Evolutionary conservation across 2,329 filamentous ascomycete species (phyloP), one percentile per base, ranked within the genome.

Genomic region (Alternaria conjuncta): DNA sequence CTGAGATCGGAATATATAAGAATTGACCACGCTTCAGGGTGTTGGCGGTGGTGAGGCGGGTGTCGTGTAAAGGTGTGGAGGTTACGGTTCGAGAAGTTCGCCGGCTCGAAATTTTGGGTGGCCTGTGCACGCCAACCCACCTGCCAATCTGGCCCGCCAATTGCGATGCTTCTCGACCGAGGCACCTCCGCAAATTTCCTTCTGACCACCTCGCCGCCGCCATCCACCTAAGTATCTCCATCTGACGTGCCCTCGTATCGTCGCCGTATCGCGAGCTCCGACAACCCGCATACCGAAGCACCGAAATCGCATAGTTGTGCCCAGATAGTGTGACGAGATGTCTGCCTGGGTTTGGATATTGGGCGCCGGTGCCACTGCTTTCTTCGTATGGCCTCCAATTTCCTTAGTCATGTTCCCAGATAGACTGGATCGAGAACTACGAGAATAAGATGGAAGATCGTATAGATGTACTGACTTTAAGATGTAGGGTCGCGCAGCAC

Each of bases 401-500:
- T 3, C 9, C 11, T 12, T 3, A 32, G 20, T 8, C 11, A 13
- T 7, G 0, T 4, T 3, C 10, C 13, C 3, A 9, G 5, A 0
- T 1, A 4, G 13, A 11, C 12, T 36, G 49, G 8, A 23, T n/a
- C 4, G 15, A 9, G 5, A 53, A 36, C 49, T 25, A 13, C 3
- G 0, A 6, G 9, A 26, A 3, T 4, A 23, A 5, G 21, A 23
- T 23, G 21, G 6, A 23, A 4, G 6, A 23, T 6, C 4, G 5
- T 4, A 6, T 1, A 23, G 21, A 23, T 30, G 26, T 36, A 21
- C 57, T 66, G 30, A 67, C 53, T n/a, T n/a, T n/a, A n/a, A n/a
- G n/a, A n/a, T n/a, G n/a, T 75, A 97, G 94, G 95, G 96, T 70
- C 93, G 96, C 78, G 95, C 96, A 64, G 95, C 94, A 74, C 87